Conservation (phyloP, 371 early-diverging fungal genomes). For the Mucor sp. region DNA sequence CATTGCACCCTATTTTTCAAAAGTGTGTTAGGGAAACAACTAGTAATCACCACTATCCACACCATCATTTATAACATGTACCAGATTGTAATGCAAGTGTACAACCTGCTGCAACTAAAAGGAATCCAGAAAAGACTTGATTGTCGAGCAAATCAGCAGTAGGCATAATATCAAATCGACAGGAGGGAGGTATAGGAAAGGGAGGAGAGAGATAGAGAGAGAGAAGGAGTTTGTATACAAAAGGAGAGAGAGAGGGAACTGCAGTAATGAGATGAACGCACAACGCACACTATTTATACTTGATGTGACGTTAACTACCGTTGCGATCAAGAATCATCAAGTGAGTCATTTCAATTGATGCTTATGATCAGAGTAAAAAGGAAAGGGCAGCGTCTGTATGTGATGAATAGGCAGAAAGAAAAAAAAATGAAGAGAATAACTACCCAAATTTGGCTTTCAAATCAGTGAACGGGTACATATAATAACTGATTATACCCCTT, state of each 20-base stretch:
- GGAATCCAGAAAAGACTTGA: conserved; percentile 10
- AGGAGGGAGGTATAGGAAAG: not conserved
- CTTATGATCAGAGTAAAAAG: not conserved
- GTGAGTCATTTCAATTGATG: not conserved
- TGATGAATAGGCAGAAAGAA: too few species aligned
- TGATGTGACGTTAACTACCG: not conserved
- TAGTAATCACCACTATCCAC: not conserved
- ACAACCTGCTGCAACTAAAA: conserved; percentile 19
- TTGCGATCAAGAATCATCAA: too few species aligned
- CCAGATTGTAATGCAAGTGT: conserved; percentile 21
- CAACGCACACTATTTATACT: too few species aligned
- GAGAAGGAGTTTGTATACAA: not conserved
- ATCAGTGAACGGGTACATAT: not conserved
- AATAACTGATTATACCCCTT: not conserved
- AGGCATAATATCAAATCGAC: not conserved
- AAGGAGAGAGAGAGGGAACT: not conserved
- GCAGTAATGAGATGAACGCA: not conserved
- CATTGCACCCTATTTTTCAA: conserved; percentile 28
- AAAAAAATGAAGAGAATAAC: not conserved
- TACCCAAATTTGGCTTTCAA: not conserved
- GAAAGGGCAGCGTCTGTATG: not conserved
- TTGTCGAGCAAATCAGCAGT: conserved; percentile 16
- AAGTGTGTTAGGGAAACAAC: not conserved
- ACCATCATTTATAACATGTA: not conserved
- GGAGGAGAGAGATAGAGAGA: too few species aligned